Base-by-base conservation (phyloP, 2,329 filamentous ascomycete species). In the Aspergillus oerlinghausenensis region DNA sequence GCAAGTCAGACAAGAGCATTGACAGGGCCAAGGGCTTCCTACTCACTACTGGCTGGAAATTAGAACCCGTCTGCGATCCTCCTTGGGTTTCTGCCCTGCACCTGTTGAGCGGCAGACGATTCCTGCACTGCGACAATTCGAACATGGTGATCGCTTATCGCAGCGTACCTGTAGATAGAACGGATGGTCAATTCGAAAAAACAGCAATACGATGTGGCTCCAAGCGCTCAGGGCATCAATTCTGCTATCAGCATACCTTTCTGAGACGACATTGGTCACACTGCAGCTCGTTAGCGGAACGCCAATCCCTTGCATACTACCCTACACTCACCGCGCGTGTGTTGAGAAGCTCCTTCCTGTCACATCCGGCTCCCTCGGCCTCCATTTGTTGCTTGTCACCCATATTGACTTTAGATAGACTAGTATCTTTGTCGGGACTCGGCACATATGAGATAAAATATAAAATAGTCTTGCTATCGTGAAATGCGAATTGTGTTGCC, bases 11-110 rank as follows among this genome's bases (percentile, higher is more conserved):
- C 9, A 9, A 28, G 51, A 42, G 25, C 14, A 42, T 35, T 3
- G 21, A 17, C 21, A n/a, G 19, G 25, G 48, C 51, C 19, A 8
- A 25, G 23, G 50, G 4, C 32, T 29, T n/a, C 43, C 28, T n/a
- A 54, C 73, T 50, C 68, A 76, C 74, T 77, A 77, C 63, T 75
- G 68, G 62, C 69, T 71, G 5, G 75, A 77, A 49, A 77, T 74
- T 29, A 76, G 59, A 1, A 77, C 71, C 29, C 75, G 67, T 28
- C 74, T 71, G 47, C 72, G 67, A 48, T 72, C 70, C 61, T 76
- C 74, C 23, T 64, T 55, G 26, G 67, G 62, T 38, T 68, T 70
- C 49, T 73, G 70, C 11, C 70, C 69, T 50, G 69, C 67, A 3
- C 70, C 72, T 9, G 73, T 75, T 5, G 72, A 75, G 38, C 71